Evolutionary conservation across 2,329 filamentous ascomycete genomes (phyloP).

Genomic region (Stromatinia cepivora): DNA sequence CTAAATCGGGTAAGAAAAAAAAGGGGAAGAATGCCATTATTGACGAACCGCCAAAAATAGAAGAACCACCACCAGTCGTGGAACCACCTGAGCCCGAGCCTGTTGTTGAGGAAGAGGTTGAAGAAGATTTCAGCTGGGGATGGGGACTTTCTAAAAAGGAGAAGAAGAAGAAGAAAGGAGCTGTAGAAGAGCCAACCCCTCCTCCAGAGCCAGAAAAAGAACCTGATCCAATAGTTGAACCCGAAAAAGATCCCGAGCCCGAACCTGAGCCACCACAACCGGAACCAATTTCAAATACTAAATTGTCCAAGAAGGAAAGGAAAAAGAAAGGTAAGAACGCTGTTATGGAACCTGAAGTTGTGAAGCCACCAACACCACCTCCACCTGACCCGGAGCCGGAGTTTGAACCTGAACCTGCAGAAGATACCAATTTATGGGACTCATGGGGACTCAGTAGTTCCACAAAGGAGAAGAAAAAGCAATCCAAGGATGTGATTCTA

Average conservation of each 20-base stretch:
- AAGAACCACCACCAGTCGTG: conserved; percentile 44
- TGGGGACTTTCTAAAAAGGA: conserved; percentile 43
- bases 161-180: conserved; percentile 41
- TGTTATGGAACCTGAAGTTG: conserved; percentile 36
- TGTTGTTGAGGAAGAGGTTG: conserved; percentile 16
- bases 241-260: conserved; percentile 27
- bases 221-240: conserved; percentile 40
- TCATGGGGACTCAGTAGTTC: conserved; percentile 34
- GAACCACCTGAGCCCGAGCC: conserved; percentile 46
- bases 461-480: conserved; percentile 44
- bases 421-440: conserved; percentile 41
- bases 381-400: conserved; percentile 36
- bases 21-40: conserved; percentile 53
- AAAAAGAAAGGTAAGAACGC: conserved; percentile 46
- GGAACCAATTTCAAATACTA: conserved; percentile 33
- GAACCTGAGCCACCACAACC: conserved; percentile 26
- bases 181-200: conserved; percentile 13
- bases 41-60: conserved; percentile 46
- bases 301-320: conserved; percentile 51
- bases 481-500: conserved; percentile 15
- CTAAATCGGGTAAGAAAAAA: conserved; percentile 42
- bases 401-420: conserved; percentile 3
- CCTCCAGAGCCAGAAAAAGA: conserved; percentile 27
- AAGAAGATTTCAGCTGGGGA: conserved; percentile 20
- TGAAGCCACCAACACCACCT: conserved; percentile 33